phyloP scores from a whole-genome alignment of 306 rosid genomes.

The Lathyrus aphaca region DNA sequence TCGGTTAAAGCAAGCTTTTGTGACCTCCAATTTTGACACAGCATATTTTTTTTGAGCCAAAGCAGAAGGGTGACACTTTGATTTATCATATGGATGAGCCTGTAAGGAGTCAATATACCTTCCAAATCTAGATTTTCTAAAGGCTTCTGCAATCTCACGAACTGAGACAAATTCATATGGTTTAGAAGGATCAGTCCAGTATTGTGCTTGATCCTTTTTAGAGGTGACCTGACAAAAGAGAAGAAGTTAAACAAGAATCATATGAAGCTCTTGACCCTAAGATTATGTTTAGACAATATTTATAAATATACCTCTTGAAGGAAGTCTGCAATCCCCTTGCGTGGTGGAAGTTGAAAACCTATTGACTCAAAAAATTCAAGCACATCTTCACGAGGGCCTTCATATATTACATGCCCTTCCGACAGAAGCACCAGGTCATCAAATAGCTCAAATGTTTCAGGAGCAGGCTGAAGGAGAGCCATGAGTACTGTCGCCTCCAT shows the following conservation, averaged over 20 bases:
- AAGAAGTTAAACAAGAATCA: conserved; percentile 25
- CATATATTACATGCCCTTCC: conserved; percentile 76
- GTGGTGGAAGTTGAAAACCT: conserved; percentile 80
- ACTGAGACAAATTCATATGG: conserved; percentile 67
- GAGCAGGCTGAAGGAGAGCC: conserved; percentile 98
- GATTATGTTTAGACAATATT: background rate
- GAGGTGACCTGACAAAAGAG: conserved; percentile 73
- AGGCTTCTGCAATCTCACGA: conserved; percentile 71
- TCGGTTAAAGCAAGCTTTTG: conserved; percentile 70
- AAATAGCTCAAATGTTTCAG: conserved; percentile 86
- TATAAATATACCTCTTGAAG: conserved; percentile 76
- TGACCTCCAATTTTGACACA: conserved; percentile 58
- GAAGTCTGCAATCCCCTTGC: conserved; percentile 92
- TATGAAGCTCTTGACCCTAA: conserved; percentile 14
- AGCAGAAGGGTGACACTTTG: conserved; percentile 60
- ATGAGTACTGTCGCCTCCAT: conserved; percentile 88
- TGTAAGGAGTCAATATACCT: conserved; percentile 52
- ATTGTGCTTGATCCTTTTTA: conserved; percentile 82
- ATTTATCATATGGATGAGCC: conserved; percentile 56
- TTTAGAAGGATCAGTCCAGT: conserved; percentile 80
- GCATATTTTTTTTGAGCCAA: conserved; percentile 63
- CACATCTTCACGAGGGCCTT: conserved; percentile 78
- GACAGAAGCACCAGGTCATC: conserved; percentile 79
- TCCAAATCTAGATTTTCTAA: conserved; percentile 62
- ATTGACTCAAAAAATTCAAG: conserved; percentile 74